Percentiles rank a stretch among this genome's conserved stretches.
These are phyloP conservation scores for Polyplosphaeria fusca DNA, from an alignment of 495 filamentous ascomycete species.

Conservation along the genomic window DNA sequence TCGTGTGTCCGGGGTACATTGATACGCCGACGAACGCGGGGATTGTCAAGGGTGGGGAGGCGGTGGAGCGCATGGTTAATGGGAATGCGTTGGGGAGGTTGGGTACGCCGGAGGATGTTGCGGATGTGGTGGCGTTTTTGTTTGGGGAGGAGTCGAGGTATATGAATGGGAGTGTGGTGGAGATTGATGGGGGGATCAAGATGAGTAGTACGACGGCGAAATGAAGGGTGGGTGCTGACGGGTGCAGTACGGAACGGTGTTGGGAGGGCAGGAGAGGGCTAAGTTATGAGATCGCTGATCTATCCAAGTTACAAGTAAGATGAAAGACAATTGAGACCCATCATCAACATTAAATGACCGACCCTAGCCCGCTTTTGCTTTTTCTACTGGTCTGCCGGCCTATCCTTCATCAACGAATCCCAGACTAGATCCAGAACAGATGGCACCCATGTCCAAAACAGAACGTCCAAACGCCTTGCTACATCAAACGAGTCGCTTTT, in stretches of 20 bases:
- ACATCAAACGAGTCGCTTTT: too few species aligned
- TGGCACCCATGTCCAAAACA: too few species aligned
- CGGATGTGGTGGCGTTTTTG: constrained; percentile 53
- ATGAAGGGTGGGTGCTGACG: not conserved
- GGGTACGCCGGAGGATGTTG: constrained; percentile 53
- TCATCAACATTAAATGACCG: too few species aligned
- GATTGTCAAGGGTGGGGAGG: constrained; percentile 44
- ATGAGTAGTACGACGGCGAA: constrained; percentile 21
- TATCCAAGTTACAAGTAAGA: too few species aligned
- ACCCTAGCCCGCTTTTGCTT: too few species aligned
- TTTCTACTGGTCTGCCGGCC: too few species aligned
- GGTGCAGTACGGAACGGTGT: not conserved
- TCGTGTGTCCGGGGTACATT: constrained; percentile 53
- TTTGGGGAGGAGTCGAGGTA: constrained; percentile 49
- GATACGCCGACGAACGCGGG: constrained; percentile 45
- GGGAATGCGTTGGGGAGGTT: constrained; percentile 50
- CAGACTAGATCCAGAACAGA: too few species aligned
- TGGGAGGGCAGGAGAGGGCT: not conserved
- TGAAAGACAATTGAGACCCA: too few species aligned
- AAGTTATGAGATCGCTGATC: too few species aligned
- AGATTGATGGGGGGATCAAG: constrained; percentile 47
- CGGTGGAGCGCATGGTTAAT: constrained; percentile 32
- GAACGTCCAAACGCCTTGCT: too few species aligned
- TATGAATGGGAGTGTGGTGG: constrained; percentile 55
- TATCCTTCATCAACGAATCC: too few species aligned